Evolutionary conservation across 108 stramenopile genomes (phyloP), one percentile per base, ranked within the genome.

Genomic region (Cyclostephanos invisitatus): DNA sequence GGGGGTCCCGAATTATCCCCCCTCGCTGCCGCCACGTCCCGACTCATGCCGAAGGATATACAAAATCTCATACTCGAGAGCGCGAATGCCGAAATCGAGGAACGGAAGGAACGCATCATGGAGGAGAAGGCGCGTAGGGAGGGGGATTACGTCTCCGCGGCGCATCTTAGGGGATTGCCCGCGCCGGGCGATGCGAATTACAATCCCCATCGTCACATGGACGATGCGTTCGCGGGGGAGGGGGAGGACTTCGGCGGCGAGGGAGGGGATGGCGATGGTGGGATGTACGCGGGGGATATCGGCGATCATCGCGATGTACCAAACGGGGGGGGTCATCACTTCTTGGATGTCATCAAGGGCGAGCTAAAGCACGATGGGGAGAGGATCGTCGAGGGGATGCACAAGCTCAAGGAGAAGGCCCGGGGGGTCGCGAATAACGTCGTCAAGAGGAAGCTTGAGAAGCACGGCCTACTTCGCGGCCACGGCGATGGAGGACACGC

Each of bases 101-200:
- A 80, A 28, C 21, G 63, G 58, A 44, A 68, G 20, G 51, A 73
- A 15, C 61, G 48, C 12, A 25, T 51, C 29, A 20, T 44, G 55
- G 78, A 72, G 50, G 67, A 49, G 44, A 64, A 68, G 28, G 72
- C 71, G 25, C 28, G 40, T 15, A 29, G 57, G 15, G 38, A 40
- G 15, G 78, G 72, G 0, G 67, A 72, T 57, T 58, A 50, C 38
- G 53, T 29, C 9, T 7, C 67, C 62, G 78, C 67, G 25, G 58
- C 59, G 44, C 78, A 80, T 65, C 58, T 73, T 29, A 15, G 72
- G 22, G 78, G 78, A 25, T 58, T 29, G 36, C 44, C 63, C 44
- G 67, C 49, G 0, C 72, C 72, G 46, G 78, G 78, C 21, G 78
- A 80, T 73, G 50, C 48, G 2, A 80, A 80, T 80, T 80, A 80